phyloP scores from a whole-genome alignment of 1,284 basidiomycete genomes.

The Pseudozyma thailandica region DNA sequence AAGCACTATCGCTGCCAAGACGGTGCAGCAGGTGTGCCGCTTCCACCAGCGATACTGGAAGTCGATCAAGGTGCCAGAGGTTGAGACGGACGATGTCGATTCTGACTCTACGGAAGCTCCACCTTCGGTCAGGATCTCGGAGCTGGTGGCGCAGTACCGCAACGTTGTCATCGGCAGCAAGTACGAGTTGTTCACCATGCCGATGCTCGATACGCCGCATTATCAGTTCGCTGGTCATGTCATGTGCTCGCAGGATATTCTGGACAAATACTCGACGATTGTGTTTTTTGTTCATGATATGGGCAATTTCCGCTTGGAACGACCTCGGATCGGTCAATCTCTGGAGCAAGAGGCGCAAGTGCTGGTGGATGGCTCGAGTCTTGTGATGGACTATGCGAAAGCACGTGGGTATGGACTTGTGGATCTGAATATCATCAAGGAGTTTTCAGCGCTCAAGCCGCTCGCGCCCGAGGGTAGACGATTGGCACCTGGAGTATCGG shows the following conservation, averaged over 20 bases:
- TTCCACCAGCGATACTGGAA: slow-evolving; percentile 93
- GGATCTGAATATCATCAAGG: slow-evolving; percentile 86
- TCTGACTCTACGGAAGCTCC: slow-evolving; percentile 9
- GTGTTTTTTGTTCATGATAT: slow-evolving; percentile 62
- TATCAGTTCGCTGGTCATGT: slow-evolving; percentile 80
- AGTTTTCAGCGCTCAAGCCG: slow-evolving; percentile 70
- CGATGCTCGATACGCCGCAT: slow-evolving; percentile 76
- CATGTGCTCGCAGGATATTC: slow-evolving; percentile 79
- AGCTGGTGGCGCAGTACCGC: slow-evolving; percentile 83
- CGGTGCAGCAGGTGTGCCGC: slow-evolving; percentile 84
- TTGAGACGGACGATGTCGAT: slow-evolving; percentile 33
- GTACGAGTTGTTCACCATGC: slow-evolving; percentile 81
- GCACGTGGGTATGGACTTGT: slow-evolving; percentile 78
- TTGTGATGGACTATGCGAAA: slow-evolving; percentile 81
- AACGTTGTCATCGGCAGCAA: slow-evolving; percentile 79
- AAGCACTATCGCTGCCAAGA: slow-evolving; percentile 76
- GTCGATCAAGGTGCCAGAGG: slow-evolving; percentile 70
- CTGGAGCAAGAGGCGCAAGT: slow-evolving; percentile 5
- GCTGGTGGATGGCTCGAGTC: slow-evolving; percentile 80
- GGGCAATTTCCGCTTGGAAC: slow-evolving; percentile 47
- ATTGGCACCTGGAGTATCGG: neutral
- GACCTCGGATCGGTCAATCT: neutral
- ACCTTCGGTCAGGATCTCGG: slow-evolving; percentile 69
- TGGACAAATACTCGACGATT: slow-evolving; percentile 51
- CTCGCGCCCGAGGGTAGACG: neutral